These are phyloP conservation scores for Carex kokanica DNA, from an alignment of 176 grass and related monocot genomes.

Conservation along the genomic window DNA sequence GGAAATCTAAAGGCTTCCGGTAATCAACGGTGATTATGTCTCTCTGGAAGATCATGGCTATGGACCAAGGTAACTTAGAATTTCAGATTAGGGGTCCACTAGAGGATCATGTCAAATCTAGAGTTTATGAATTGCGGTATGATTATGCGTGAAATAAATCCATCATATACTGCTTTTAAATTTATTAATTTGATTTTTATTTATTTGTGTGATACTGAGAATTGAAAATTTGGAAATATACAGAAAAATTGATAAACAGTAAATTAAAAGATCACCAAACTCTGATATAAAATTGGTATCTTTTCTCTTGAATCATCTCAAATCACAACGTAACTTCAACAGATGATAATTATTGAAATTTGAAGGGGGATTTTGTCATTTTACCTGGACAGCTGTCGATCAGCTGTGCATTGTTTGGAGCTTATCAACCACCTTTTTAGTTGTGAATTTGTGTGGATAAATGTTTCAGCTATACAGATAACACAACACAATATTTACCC, in stretches of 20 bases:
- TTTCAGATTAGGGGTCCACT: too few relatives aligned
- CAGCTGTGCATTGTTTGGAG: constrained; percentile 2
- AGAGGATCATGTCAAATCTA: too few relatives aligned
- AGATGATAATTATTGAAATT: background rate
- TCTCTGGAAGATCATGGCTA: too few relatives aligned
- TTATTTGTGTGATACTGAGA: background rate
- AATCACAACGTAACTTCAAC: background rate
- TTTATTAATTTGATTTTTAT: background rate
- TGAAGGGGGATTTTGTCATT: background rate
- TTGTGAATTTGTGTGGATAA: background rate
- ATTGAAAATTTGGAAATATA: background rate
- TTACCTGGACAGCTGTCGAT: constrained; percentile 4
- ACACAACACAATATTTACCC: background rate
- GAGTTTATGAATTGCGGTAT: too few relatives aligned
- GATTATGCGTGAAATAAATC: too few relatives aligned
- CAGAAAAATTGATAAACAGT: background rate
- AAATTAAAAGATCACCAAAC: background rate
- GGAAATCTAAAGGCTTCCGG: too few relatives aligned
- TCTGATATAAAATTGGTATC: background rate
- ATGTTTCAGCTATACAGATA: background rate
- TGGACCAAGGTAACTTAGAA: too few relatives aligned
- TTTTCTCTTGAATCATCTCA: background rate
- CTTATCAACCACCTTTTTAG: background rate
- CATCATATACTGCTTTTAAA: too few relatives aligned
- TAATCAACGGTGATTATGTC: too few relatives aligned